Conservation (phyloP, 2,329 filamentous ascomycete genomes). For the Trichoderma sp. region DNA sequence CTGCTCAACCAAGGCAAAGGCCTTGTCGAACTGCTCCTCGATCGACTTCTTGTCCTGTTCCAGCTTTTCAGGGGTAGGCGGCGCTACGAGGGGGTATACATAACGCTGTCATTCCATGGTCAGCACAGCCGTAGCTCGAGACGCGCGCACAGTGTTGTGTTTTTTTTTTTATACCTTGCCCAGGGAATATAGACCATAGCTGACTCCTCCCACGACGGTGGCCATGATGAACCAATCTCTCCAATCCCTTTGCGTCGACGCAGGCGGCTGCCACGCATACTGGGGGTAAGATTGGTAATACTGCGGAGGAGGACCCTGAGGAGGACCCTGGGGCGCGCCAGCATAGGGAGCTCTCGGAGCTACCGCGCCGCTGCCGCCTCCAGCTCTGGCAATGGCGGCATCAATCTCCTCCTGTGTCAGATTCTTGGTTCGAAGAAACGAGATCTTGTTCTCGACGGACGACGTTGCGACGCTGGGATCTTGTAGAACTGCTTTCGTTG, state of each 20-base stretch:
- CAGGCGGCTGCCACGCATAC: conserved; percentile 57
- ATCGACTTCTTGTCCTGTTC: conserved; percentile 92
- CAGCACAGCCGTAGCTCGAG: conserved; percentile 21
- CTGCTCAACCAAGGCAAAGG: conserved; percentile 88
- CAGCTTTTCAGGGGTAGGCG: conserved; percentile 87
- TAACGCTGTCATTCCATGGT: conserved; percentile 64
- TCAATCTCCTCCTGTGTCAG: conserved; percentile 95
- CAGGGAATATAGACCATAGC: conserved; percentile 83
- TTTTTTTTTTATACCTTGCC: conserved; percentile 77
- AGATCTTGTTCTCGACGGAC: conserved; percentile 86
- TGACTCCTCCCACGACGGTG: conserved; percentile 83
- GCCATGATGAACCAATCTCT: conserved; percentile 99
- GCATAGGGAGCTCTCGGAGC: conserved; percentile 28
- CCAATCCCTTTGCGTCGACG: conserved; percentile 78
- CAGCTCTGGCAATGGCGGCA: conserved; percentile 71
- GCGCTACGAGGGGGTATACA: conserved; percentile 83
- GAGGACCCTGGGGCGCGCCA: conserved; percentile 39
- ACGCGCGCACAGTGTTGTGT: neutral
- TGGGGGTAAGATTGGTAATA: conserved; percentile 50
- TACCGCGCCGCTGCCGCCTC: conserved; percentile 56
- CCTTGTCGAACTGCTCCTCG: conserved; percentile 88
- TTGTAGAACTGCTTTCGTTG: conserved; percentile 67
- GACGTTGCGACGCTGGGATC: conserved; percentile 88
- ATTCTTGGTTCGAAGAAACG: conserved; percentile 95
- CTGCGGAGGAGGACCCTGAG: conserved; percentile 42